Conservation (phyloP, 2,329 filamentous ascomycete species). For the Fusarium sororula region DNA sequence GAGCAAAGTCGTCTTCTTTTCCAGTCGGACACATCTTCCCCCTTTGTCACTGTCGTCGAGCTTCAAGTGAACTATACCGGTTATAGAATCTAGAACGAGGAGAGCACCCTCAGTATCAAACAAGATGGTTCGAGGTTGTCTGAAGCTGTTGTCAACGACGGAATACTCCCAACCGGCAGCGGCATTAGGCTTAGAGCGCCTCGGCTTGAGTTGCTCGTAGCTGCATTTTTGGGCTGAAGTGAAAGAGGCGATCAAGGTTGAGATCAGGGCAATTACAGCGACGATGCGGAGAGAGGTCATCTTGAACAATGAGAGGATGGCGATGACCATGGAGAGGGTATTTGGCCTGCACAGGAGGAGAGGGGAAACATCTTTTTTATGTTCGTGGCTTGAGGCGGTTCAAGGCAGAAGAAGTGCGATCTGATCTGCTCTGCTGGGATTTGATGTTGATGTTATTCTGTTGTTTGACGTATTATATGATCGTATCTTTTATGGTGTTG, state of each 20-base stretch:
- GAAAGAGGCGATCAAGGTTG: constrained; percentile 1
- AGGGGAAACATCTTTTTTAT: not conserved
- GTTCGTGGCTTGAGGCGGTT: not conserved
- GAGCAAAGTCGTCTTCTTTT: constrained; percentile 49
- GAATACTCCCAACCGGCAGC: constrained; percentile 56
- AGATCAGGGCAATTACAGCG: constrained; percentile 4
- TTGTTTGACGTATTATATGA: not conserved
- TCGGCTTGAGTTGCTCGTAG: constrained; percentile 45
- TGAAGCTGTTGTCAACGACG: constrained; percentile 54
- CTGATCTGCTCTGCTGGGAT: not conserved
- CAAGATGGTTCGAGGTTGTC: constrained; percentile 54
- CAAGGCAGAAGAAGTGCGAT: not conserved
- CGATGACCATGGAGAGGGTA: not conserved
- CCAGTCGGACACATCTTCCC: constrained; percentile 53
- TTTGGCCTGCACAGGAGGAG: not conserved
- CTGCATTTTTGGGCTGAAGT: constrained; percentile 15
- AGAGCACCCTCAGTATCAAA: constrained; percentile 58
- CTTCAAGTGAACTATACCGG: constrained; percentile 53
- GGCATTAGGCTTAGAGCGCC: constrained; percentile 50
- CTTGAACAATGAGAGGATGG: constrained; percentile 9
- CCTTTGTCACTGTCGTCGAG: constrained; percentile 55
- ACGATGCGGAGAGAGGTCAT: constrained; percentile 25
- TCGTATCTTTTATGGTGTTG: not conserved
- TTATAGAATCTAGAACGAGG: constrained; percentile 55
- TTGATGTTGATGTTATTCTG: not conserved